phyloP scores from a whole-genome alignment of 2,329 filamentous ascomycete genomes.

The Chaetomium strumarium region DNA sequence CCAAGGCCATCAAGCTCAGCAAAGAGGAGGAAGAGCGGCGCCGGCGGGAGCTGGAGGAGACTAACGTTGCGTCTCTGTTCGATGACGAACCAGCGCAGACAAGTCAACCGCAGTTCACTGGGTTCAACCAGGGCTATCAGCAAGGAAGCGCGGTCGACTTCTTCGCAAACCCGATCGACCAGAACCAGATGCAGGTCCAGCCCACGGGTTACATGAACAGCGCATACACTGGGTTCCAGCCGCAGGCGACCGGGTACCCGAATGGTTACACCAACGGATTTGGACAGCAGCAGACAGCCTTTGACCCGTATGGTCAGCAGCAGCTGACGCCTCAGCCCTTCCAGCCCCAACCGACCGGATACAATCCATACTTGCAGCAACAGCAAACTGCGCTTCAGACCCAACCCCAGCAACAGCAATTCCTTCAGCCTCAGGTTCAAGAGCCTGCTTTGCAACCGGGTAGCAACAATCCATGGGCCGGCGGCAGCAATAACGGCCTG shows the following conservation, averaged over 20 bases:
- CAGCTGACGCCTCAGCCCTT: slow-evolving; percentile 36
- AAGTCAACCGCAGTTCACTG: slow-evolving; percentile 71
- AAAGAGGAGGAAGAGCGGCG: slow-evolving; percentile 90
- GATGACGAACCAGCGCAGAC: slow-evolving; percentile 65
- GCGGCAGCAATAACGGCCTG: slow-evolving; percentile 50
- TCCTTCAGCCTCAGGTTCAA: slow-evolving; percentile 35
- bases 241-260: slow-evolving; percentile 35
- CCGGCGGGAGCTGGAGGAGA: slow-evolving; percentile 78
- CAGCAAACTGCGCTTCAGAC: slow-evolving; percentile 44
- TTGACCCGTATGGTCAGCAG: slow-evolving; percentile 57
- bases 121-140: slow-evolving; percentile 95
- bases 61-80: slow-evolving; percentile 81
- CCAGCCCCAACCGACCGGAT: slow-evolving; percentile 41
- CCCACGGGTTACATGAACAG: slow-evolving; percentile 65
- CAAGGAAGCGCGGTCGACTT: slow-evolving; percentile 95
- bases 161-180: slow-evolving; percentile 90
- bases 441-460: slow-evolving; percentile 66
- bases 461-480: slow-evolving; percentile 92
- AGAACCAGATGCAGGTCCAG: slow-evolving; percentile 70
- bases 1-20: slow-evolving; percentile 91
- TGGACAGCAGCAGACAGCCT: slow-evolving; percentile 58
- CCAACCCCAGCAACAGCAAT: slow-evolving; percentile 29
- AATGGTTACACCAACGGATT: slow-evolving; percentile 56
- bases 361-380: slow-evolving; percentile 33
- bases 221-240: slow-evolving; percentile 49